phyloP scores from a whole-genome alignment of 768 basidiomycete species.

The Lactarius pseudohatsudake region DNA sequence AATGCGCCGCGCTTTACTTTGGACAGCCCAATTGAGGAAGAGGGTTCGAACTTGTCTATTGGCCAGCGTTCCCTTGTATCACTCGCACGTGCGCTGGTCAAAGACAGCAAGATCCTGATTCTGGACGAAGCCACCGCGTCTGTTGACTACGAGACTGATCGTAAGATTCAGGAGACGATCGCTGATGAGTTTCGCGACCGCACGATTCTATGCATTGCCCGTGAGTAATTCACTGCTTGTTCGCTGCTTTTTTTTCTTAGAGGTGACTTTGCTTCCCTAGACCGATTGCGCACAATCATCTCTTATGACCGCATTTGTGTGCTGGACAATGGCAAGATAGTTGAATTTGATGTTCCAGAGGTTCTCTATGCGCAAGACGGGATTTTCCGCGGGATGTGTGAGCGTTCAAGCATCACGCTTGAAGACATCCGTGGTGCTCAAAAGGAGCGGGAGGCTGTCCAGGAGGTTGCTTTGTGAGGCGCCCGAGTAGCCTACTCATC shows the following conservation, averaged over 20 bases:
- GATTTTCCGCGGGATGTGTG: slow-evolving; percentile 86
- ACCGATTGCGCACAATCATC: slow-evolving; percentile 85
- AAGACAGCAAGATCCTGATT: slow-evolving; percentile 79
- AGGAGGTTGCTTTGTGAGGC: not conserved
- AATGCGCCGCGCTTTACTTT: slow-evolving; percentile 61
- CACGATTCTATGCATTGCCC: slow-evolving; percentile 86
- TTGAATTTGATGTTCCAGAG: slow-evolving; percentile 82
- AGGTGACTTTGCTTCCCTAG: slow-evolving; percentile 35
- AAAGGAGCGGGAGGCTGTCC: slow-evolving; percentile 29
- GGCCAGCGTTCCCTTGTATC: slow-evolving; percentile 83
- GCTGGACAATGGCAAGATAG: slow-evolving; percentile 76
- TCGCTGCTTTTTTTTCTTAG: not conserved
- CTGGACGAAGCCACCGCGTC: slow-evolving; percentile 94
- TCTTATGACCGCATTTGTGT: slow-evolving; percentile 88
- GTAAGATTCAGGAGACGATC: slow-evolving; percentile 90
- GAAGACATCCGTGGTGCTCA: slow-evolving; percentile 59
- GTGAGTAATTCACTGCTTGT: slow-evolving; percentile 44
- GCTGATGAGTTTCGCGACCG: slow-evolving; percentile 78
- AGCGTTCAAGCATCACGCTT: slow-evolving; percentile 70
- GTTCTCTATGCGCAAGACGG: slow-evolving; percentile 59
- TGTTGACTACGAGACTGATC: slow-evolving; percentile 87
- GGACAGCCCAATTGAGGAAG: slow-evolving; percentile 82
- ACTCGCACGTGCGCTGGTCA: slow-evolving; percentile 85
- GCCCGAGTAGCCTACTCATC: not conserved
- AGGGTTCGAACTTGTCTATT: slow-evolving; percentile 81